Percentiles rank a stretch among this genome's conserved stretches.
phyloP scores from a whole-genome alignment of 371 early-diverging fungal species.

The Mortierella sp. region DNA sequence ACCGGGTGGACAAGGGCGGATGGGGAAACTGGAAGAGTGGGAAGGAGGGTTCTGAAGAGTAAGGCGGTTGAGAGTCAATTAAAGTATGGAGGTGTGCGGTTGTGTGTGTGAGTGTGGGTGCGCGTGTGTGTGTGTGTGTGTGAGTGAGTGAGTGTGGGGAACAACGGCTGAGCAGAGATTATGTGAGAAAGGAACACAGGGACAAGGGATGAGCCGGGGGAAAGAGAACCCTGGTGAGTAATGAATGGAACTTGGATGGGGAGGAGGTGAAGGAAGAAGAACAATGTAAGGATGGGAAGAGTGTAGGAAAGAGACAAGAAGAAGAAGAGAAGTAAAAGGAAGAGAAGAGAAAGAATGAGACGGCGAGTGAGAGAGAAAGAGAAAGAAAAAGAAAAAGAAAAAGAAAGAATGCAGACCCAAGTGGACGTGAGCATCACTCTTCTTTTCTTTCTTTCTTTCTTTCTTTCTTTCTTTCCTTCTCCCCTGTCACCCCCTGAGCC shows the following conservation, averaged over 20 bases:
- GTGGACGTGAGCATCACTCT: background rate
- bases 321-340: background rate
- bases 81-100: background rate
- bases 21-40: background rate
- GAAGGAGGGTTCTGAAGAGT: background rate
- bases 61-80: background rate
- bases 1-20: background rate
- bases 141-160: background rate
- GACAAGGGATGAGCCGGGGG: background rate
- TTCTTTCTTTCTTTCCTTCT: background rate
- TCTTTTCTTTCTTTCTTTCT: background rate
- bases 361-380: background rate
- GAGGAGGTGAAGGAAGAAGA: background rate
- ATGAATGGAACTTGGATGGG: background rate
- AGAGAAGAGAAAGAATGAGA: background rate
- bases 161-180: conserved; percentile 2
- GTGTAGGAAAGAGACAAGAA: background rate
- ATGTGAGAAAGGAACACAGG: background rate
- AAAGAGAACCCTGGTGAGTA: background rate
- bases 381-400: background rate
- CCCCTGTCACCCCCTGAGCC: conserved; percentile 5
- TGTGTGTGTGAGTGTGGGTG: background rate
- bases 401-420: background rate
- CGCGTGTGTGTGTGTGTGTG: background rate
- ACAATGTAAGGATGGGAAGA: no score